phyloP scores from a whole-genome alignment of 2,329 filamentous ascomycete genomes.

The Tolypocladium cylindrosporum region DNA sequence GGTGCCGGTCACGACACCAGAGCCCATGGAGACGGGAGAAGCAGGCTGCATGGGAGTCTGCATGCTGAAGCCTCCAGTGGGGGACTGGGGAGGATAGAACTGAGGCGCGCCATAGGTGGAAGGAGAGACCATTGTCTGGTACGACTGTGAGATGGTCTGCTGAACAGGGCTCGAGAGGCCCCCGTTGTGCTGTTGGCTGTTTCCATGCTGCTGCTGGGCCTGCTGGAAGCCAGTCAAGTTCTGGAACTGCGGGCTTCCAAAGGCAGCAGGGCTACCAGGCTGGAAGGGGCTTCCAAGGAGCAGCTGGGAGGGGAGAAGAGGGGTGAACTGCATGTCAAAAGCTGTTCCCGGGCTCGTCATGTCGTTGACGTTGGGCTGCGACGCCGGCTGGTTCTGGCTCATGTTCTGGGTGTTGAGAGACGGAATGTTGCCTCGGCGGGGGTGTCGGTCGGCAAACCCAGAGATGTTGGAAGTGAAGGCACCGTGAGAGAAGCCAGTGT shows the following conservation, averaged over 20 bases:
- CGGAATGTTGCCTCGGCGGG: slow-evolving; percentile 76
- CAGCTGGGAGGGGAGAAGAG: slow-evolving; percentile 86
- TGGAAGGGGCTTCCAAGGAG: slow-evolving; percentile 95
- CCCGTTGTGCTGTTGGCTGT: slow-evolving; percentile 45
- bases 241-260: slow-evolving; percentile 86
- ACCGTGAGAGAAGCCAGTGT: slow-evolving; percentile 86
- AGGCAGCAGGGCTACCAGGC: slow-evolving; percentile 82
- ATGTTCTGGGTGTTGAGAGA: slow-evolving; percentile 80
- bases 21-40: slow-evolving; percentile 64
- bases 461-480: slow-evolving; percentile 81
- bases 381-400: slow-evolving; percentile 25
- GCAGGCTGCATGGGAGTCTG: slow-evolving; percentile 51
- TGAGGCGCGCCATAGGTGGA: slow-evolving; percentile 74
- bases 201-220: slow-evolving; percentile 39
- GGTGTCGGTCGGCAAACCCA: slow-evolving; percentile 79
- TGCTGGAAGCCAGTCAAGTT: slow-evolving; percentile 69
- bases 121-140: slow-evolving; percentile 77
- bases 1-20: slow-evolving; percentile 78
- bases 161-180: slow-evolving; percentile 67
- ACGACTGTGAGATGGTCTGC: slow-evolving; percentile 69
- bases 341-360: slow-evolving; percentile 79
- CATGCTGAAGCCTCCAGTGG: slow-evolving; percentile 62
- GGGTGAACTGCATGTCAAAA: slow-evolving; percentile 98
- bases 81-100: slow-evolving; percentile 82
- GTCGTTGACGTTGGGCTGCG: slow-evolving; percentile 52